Evolutionary conservation across 2,329 filamentous ascomycete species (phyloP), one percentile per base, ranked within the genome.

Genomic region (Basipetospora sp.): DNA sequence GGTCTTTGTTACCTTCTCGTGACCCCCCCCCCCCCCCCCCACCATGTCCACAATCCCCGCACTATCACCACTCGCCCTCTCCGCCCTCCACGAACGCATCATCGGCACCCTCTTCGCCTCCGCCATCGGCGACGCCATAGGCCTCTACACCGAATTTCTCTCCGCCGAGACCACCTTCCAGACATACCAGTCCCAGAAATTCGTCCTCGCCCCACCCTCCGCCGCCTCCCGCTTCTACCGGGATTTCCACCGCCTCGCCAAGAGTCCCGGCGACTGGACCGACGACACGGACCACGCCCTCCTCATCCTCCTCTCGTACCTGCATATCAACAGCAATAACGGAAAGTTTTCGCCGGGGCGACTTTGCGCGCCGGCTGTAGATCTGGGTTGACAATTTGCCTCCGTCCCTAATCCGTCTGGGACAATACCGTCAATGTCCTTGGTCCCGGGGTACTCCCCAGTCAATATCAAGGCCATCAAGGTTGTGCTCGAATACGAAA

Each of bases 241-340:
- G n/a, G 66, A 69, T 44, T 45, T 50, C 4, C 65, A 69, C 44
- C 55, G 65, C 34, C 54, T 56, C 36, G 59, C 59, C 19, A 59
- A 64, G 26, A 46, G 49, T 3, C 46, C 53, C 1, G 57, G 60
- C 17, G 58, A 62, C 29, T 71, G 66, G 67, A 72, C 67, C 0
- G 67, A 72, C 42, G 67, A 71, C 47, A 71, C 67, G 0, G 67
- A 71, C 43, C 66, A 71, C 48, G 60, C 66, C 3, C 53, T 69
- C 15, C 49, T 70, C 1, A 60, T 63, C 38, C 46, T 71, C 3
- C 55, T 71, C 3, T 64, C 60, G 4, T 71, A 58, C 26, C 48
- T 67, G 17, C 59, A 67, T 34, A 54, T n/a, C n/a, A n/a, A n/a
- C n/a, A n/a, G n/a, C n/a, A n/a, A 50, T n/a, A 53, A 60, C 26